Evolutionary conservation across 441 rosid species (phyloP).

Genomic region (Erodium trifolium): DNA sequence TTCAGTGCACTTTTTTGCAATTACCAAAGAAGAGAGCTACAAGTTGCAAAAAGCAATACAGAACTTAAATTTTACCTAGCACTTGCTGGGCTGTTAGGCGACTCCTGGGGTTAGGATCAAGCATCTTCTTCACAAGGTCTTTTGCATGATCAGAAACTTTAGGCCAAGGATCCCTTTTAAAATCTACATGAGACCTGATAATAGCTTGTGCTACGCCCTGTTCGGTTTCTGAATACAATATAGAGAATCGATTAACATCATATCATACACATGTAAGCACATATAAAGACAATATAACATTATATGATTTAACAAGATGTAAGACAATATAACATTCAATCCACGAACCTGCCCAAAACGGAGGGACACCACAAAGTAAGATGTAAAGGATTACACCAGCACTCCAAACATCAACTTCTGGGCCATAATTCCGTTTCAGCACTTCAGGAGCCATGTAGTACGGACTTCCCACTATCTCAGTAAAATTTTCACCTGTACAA

Average conservation of each 20-base stretch:
- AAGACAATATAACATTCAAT: no score
- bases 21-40: no score
- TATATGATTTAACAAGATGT: no score
- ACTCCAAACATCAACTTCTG: conserved; percentile 72
- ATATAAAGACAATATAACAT: no score
- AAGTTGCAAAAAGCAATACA: not conserved
- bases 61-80: conserved; percentile 35
- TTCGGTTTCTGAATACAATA: conserved; percentile 32
- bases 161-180: conserved; percentile 79
- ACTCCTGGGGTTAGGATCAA: conserved; percentile 51
- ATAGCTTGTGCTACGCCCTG: conserved; percentile 76
- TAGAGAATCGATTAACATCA: no score
- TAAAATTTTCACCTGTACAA: conserved; percentile 47
- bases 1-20: no score
- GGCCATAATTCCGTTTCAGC: conserved; percentile 55
- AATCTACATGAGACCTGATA: conserved; percentile 48
- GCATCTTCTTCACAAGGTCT: conserved; percentile 66
- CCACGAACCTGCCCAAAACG: conserved; percentile 50
- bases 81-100: conserved; percentile 73
- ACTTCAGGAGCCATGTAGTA: conserved; percentile 85
- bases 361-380: conserved; percentile 23
- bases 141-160: conserved; percentile 57
- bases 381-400: conserved; percentile 77
- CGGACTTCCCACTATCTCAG: conserved; percentile 68
- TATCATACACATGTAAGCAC: no score